Conservation (phyloP, 495 filamentous ascomycete genomes). For the Penicillium turbatum region DNA sequence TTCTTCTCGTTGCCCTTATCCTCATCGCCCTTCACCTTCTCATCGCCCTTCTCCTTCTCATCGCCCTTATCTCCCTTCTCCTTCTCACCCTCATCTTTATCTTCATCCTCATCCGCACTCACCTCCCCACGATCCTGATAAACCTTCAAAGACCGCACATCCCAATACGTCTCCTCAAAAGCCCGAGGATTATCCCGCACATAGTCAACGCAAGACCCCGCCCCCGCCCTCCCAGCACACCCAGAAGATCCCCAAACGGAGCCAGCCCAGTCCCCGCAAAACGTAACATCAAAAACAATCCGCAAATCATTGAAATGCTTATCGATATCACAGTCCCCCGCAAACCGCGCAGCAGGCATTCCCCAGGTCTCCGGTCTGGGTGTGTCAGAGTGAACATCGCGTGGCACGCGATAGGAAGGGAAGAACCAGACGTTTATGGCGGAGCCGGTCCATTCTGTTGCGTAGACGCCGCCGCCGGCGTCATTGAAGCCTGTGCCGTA, state of each 20-base stretch:
- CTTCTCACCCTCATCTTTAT: too few species aligned
- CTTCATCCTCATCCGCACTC: not conserved
- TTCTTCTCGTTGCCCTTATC: too few species aligned
- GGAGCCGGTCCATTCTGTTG: conserved; percentile 57
- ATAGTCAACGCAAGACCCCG: conserved; percentile 54
- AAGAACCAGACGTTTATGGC: conserved; percentile 64
- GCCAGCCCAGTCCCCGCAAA: conserved; percentile 65
- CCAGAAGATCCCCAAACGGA: conserved; percentile 32
- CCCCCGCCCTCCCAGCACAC: conserved; percentile 36
- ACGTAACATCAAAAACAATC: conserved; percentile 65
- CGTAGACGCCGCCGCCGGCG: conserved; percentile 56
- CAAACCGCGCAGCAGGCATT: conserved; percentile 54
- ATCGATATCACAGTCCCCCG: conserved; percentile 55
- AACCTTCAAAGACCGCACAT: conserved; percentile 60
- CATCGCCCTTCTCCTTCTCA: too few species aligned
- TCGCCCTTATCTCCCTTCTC: too few species aligned
- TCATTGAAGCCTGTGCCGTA: conserved; percentile 58
- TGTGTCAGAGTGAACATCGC: conserved; percentile 43
- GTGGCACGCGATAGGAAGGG: conserved; percentile 41
- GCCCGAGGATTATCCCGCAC: conserved; percentile 59
- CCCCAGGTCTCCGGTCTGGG: conserved; percentile 61
- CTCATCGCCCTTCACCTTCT: too few species aligned
- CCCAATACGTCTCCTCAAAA: conserved; percentile 62
- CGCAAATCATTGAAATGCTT: conserved; percentile 58
- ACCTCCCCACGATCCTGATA: conserved; percentile 37